phyloP scores from a whole-genome alignment of 2,329 filamentous ascomycete genomes.

The Microsporum audouinii region DNA sequence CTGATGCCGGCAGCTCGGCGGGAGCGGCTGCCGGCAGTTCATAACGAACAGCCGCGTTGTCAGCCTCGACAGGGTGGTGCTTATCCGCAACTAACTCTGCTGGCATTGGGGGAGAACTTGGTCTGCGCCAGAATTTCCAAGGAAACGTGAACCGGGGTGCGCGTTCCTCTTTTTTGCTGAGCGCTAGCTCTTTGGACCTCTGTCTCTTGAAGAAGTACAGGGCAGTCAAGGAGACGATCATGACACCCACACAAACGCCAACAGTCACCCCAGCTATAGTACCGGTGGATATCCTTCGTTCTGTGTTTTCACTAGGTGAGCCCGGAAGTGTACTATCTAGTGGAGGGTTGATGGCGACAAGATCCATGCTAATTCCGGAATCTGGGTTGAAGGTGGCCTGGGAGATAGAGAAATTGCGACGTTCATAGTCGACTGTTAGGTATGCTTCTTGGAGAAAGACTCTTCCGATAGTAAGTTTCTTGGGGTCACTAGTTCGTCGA shows the following conservation, averaged over 20 bases:
- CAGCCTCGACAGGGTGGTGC: constrained; percentile 19
- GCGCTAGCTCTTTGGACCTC: not conserved
- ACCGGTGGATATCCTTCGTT: not conserved
- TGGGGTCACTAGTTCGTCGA: constrained; percentile 23
- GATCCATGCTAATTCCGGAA: constrained; percentile 11
- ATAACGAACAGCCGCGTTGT: constrained; percentile 14
- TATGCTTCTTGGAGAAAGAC: constrained; percentile 34
- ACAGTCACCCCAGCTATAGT: constrained; percentile 11
- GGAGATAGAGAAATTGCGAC: constrained; percentile 26
- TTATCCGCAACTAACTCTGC: constrained; percentile 19
- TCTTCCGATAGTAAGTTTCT: constrained; percentile 30
- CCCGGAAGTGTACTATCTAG: constrained; percentile 11
- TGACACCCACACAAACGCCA: not conserved
- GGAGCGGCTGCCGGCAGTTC: constrained; percentile 15
- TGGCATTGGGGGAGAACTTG: not conserved
- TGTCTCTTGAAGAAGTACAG: constrained; percentile 5
- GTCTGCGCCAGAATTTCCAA: constrained; percentile 11
- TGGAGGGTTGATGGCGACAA: constrained; percentile 18
- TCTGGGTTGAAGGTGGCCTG: constrained; percentile 23
- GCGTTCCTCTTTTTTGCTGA: not conserved
- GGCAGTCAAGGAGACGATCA: constrained; percentile 9
- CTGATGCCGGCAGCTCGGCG: constrained; percentile 9
- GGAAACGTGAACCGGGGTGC: not conserved
- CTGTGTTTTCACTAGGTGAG: constrained; percentile 7
- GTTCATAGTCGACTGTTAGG: constrained; percentile 28